These are phyloP conservation scores for Phytophthora cajani DNA, from an alignment of 352 stramenopile species.

Conservation along the genomic window DNA sequence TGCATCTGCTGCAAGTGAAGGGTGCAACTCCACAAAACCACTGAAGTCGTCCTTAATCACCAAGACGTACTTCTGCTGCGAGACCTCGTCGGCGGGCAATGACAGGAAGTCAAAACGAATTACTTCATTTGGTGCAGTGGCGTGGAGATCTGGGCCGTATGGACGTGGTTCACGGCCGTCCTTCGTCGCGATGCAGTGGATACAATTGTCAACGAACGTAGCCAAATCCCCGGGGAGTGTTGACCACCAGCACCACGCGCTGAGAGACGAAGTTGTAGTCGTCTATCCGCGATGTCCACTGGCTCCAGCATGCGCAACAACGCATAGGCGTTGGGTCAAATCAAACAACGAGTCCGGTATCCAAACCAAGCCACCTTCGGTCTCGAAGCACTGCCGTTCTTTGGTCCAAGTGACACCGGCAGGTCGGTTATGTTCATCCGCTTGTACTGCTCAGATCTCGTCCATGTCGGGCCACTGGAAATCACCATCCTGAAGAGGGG, in stretches of 20 bases:
- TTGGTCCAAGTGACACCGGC: neutral
- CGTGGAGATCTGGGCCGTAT: too few relatives aligned
- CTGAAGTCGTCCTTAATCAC: too few relatives aligned
- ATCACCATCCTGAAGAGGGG: neutral
- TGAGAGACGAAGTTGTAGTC: neutral
- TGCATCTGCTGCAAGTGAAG: too few relatives aligned
- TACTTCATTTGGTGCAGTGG: too few relatives aligned
- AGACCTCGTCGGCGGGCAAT: too few relatives aligned
- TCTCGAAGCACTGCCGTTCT: neutral
- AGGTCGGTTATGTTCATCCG: neutral
- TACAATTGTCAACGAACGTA: neutral
- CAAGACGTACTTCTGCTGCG: too few relatives aligned
- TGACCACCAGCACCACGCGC: neutral
- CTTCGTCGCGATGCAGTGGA: neutral
- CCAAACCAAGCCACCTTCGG: neutral
- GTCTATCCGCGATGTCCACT: neutral
- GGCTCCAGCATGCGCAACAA: neutral
- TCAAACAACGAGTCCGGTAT: neutral
- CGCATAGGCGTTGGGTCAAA: neutral
- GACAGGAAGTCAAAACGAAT: too few relatives aligned
- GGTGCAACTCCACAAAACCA: too few relatives aligned
- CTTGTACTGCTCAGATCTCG: neutral
- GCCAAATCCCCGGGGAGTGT: neutral
- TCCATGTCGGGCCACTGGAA: neutral
- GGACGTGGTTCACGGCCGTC: neutral